These are phyloP conservation scores for Solanum bulbocastanum DNA, from an alignment of 257 asterid genomes.

Conservation along the genomic window DNA sequence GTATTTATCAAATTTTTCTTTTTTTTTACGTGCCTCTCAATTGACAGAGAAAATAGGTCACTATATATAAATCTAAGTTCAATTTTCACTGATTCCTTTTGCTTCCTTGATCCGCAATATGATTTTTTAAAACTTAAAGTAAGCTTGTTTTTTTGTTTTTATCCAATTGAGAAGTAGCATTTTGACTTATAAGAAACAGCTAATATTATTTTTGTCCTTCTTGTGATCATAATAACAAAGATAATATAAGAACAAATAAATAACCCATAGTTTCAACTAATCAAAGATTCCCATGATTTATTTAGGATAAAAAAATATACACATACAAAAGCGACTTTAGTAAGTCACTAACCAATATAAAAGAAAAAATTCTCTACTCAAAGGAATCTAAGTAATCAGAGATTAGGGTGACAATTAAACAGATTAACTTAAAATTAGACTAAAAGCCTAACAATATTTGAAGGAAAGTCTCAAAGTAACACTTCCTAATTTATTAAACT, in stretches of 20 bases:
- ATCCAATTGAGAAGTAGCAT: neutral
- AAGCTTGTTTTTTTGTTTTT: neutral
- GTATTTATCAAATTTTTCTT: neutral
- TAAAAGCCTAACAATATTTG: too few relatives aligned
- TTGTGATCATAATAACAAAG: neutral
- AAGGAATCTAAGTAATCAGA: neutral
- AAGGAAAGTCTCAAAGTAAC: too few relatives aligned
- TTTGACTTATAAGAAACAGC: neutral
- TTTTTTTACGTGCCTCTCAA: too few relatives aligned
- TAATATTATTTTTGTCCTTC: neutral
- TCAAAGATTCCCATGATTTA: neutral
- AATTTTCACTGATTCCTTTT: neutral
- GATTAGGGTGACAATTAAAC: too few relatives aligned
- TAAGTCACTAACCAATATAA: neutral
- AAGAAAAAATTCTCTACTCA: neutral
- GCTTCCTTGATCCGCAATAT: neutral
- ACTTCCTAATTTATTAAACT: too few relatives aligned
- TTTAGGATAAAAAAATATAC: neutral
- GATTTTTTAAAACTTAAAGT: neutral
- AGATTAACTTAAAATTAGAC: too few relatives aligned
- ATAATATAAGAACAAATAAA: neutral
- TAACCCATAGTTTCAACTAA: neutral
- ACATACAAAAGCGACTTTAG: neutral
- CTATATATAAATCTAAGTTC: neutral
- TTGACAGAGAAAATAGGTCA: too few relatives aligned